A percentile compares a stretch with the other conserved stretches of the same genome.
Evolutionary conservation across 495 filamentous ascomycete species (phyloP).

Genomic region (Penicillium herquei): DNA sequence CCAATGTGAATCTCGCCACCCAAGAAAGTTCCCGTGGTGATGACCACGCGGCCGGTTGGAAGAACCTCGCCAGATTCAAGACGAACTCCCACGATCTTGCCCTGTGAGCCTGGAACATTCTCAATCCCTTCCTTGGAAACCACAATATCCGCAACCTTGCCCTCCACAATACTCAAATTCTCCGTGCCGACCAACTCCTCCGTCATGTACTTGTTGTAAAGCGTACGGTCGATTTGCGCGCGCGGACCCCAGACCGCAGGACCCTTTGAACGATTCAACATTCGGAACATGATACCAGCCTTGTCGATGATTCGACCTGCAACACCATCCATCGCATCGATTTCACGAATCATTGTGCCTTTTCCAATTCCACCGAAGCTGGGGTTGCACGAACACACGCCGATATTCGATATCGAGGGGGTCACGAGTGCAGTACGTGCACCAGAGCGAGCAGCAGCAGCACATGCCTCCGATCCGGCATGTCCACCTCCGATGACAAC

Average conservation of each 20-base stretch:
- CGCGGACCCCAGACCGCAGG: conserved; percentile 96
- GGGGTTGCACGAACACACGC: conserved; percentile 93
- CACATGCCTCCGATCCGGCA: conserved; percentile 90
- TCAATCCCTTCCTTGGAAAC: conserved; percentile 50
- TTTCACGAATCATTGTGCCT: conserved; percentile 91
- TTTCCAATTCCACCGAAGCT: conserved; percentile 99
- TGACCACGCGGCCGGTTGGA: conserved; percentile 76
- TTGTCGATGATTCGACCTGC: conserved; percentile 89
- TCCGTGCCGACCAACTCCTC: conserved; percentile 77
- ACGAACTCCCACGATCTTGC: conserved; percentile 79
- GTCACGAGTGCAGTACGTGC: conserved; percentile 90
- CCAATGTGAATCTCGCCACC: conserved; percentile 98
- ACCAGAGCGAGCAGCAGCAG: conserved; percentile 87
- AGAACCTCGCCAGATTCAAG: conserved; percentile 89
- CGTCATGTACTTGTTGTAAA: conserved; percentile 91
- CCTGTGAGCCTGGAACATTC: conserved; percentile 53
- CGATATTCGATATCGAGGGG: conserved; percentile 81
- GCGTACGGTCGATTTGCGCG: conserved; percentile 89
- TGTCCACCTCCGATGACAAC: conserved; percentile 95
- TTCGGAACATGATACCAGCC: conserved; percentile 85
- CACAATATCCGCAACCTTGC: conserved; percentile 90
- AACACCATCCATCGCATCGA: conserved; percentile 93
- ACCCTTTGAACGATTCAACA: conserved; percentile 85
- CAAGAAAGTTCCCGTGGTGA: conserved; percentile 94
- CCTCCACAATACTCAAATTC: conserved; percentile 75